Evolutionary conservation across 345 rosid species (phyloP), one percentile per base, ranked within the genome.

Genomic region (Eucalyptus viminalis): DNA sequence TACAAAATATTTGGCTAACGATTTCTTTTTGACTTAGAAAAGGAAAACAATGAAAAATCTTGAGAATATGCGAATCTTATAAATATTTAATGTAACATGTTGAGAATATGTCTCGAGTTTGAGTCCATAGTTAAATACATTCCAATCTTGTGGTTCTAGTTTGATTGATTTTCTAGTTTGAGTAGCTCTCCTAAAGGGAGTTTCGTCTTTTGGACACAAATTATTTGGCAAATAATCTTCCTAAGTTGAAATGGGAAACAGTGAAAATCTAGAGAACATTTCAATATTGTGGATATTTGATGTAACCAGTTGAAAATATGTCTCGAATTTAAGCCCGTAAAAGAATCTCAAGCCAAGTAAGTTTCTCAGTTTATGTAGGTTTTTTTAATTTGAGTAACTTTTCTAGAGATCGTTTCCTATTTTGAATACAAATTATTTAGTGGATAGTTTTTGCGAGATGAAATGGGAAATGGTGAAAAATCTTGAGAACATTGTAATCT

Each of bases 61-160:
- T 69, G 22, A 69, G 24, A 69, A 69, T 9, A 69, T 69, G 37
- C 2, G 0, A 16, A 31, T 31, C 37, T 69, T 69, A 19, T 69
- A 1, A 9, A 69, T 69, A 69, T 69, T 34, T 31, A 21, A 69
- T 9, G 22, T 69, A 9, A 17, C 40, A 16, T 34, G 4, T 69
- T 69, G 22, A 34, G 44, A 69, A 69, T 9, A 69, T 34, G 7
- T 34, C 4, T 17, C 7, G 43, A 34, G 24, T 69, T 69, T 69
- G 24, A 69, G 5, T 24, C 0, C 1, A 0, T 10, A 11, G 14
- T 24, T 0, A 34, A 65, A 65, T 65, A 29, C 31, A 62, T 62
- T 62, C 17, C 31, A 12, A 27, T 62, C 69, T 27, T 27, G 69
- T 3, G 24, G 24, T 69, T 34, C 7, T 34, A 69, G 43, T 69